phyloP scores from a whole-genome alignment of 176 grass and related monocot genomes.

The Zea mays region DNA sequence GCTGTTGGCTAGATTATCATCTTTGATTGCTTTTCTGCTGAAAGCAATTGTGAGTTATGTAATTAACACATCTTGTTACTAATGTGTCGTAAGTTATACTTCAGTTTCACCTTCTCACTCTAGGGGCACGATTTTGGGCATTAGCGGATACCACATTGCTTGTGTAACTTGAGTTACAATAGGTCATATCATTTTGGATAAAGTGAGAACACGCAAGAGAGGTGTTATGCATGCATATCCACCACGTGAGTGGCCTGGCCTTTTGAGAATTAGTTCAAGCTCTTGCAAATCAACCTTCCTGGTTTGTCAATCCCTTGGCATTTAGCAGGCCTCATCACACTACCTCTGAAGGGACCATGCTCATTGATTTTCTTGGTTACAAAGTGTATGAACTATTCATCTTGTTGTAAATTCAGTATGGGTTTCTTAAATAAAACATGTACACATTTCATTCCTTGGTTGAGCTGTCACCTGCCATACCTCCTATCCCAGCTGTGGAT shows the following conservation, averaged over 20 bases:
- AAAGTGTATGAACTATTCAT: neutral
- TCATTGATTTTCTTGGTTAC: conserved; percentile 5
- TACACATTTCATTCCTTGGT: conserved; percentile 10
- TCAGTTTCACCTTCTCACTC: conserved; percentile 14
- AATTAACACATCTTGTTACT: neutral
- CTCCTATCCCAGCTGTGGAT: neutral
- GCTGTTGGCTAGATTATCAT: conserved; percentile 5
- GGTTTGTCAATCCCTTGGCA: conserved; percentile 13
- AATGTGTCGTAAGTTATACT: conserved; percentile 6
- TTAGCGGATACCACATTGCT: neutral
- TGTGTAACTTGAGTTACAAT: conserved; percentile 1
- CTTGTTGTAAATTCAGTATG: neutral
- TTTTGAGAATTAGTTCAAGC: conserved; percentile 23
- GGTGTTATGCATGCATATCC: neutral
- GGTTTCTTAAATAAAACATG: conserved; percentile 16
- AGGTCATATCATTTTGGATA: neutral
- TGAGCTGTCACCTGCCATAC: neutral
- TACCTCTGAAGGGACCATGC: neutral
- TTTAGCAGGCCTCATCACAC: conserved; percentile 16
- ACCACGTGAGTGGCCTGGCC: neutral
- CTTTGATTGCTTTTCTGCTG: conserved; percentile 19
- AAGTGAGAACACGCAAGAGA: neutral
- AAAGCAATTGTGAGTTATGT: conserved; percentile 4
- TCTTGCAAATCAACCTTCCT: conserved; percentile 9
- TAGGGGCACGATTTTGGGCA: neutral